Evolutionary conservation across 129 eudicot species (phyloP).

Genomic region (Flaveria trinervia): DNA sequence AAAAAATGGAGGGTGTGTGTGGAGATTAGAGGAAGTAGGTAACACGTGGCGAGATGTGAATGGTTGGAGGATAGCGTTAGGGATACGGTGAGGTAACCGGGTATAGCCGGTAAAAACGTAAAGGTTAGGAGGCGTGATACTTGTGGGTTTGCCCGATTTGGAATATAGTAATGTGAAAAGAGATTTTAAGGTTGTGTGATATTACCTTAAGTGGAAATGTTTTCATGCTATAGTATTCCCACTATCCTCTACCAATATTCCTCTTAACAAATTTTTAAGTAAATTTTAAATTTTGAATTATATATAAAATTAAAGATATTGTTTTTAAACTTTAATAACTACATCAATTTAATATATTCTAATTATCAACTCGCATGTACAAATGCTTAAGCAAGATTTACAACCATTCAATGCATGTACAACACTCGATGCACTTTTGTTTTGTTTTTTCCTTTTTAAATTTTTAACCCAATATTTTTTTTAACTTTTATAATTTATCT

Average conservation of each 20-base stretch:
- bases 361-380: no score
- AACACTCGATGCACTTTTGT: no score
- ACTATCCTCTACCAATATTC: neutral
- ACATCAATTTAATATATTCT: no score
- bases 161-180: constrained; percentile 20
- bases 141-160: constrained; percentile 34
- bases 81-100: constrained; percentile 37
- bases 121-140: constrained; percentile 29
- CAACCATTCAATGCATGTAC: no score
- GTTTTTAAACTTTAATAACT: no score
- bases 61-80: constrained; percentile 36
- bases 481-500: no score
- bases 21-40: neutral
- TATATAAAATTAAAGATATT: no score
- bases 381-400: no score
- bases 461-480: no score
- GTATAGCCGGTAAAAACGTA: constrained; percentile 30
- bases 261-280: neutral
- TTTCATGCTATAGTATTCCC: constrained; percentile 21
- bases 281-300: no score
- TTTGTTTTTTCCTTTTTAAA: no score
- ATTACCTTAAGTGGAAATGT: constrained; percentile 36
- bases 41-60: constrained; percentile 30
- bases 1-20: constrained; percentile 17
- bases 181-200: constrained; percentile 38